phyloP scores from a whole-genome alignment of 768 basidiomycete species.

The Leccinum rimulosum region DNA sequence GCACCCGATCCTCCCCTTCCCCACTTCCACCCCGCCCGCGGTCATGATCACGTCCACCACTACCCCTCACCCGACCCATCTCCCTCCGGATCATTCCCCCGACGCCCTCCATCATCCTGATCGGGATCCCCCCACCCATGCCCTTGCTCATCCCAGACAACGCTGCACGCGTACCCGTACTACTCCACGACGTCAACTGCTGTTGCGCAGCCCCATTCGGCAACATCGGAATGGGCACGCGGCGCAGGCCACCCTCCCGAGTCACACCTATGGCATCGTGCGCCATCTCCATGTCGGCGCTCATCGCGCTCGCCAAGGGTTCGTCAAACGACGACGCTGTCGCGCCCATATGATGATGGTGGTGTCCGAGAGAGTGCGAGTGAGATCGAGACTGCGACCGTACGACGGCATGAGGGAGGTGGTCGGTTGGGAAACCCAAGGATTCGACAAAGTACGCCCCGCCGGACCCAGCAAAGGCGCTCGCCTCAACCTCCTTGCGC shows the following conservation, averaged over 20 bases:
- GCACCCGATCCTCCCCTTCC: constrained; percentile 22
- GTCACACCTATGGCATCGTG: constrained; percentile 31
- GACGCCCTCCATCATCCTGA: constrained; percentile 62
- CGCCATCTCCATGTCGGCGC: constrained; percentile 60
- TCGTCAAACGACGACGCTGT: constrained; percentile 61
- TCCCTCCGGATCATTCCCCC: constrained; percentile 54
- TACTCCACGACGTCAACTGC: constrained; percentile 12
- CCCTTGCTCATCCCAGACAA: constrained; percentile 15
- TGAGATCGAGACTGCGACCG: background rate
- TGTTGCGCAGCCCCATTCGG: constrained; percentile 59
- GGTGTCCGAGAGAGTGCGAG: constrained; percentile 10
- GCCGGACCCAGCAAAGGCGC: constrained; percentile 40
- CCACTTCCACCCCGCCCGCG: background rate
- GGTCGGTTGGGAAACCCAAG: constrained; percentile 5
- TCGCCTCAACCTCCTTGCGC: constrained; percentile 67
- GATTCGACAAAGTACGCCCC: constrained; percentile 26
- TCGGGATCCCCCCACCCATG: constrained; percentile 37
- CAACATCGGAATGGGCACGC: constrained; percentile 60
- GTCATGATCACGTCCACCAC: background rate
- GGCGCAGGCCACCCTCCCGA: constrained; percentile 34
- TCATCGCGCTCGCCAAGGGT: constrained; percentile 72
- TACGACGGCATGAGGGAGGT: background rate
- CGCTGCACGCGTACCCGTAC: constrained; percentile 13
- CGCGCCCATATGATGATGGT: constrained; percentile 10
- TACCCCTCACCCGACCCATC: constrained; percentile 31